A percentile compares a stretch with the other conserved stretches of the same genome.
These are phyloP conservation scores for Russula ochroleuca DNA, from an alignment of 768 basidiomycete species.

Conservation along the genomic window DNA sequence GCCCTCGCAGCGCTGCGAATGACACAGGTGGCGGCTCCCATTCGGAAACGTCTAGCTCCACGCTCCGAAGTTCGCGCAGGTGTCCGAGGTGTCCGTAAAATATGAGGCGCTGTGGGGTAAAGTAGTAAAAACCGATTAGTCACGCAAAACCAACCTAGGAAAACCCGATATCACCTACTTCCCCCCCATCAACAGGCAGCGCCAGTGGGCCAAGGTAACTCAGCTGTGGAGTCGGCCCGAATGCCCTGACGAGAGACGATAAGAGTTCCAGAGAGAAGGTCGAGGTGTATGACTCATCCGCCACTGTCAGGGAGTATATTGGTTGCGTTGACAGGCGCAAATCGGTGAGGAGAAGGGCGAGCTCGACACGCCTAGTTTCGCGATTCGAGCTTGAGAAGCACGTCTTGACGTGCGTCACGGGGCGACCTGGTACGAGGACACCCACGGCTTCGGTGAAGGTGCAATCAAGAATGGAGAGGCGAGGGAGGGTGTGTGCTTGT, in stretches of 20 bases:
- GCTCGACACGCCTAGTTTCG: constrained; percentile 50
- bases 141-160: neutral
- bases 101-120: constrained; percentile 47
- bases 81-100: constrained; percentile 59
- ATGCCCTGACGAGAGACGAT: constrained; percentile 37
- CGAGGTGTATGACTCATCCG: constrained; percentile 55
- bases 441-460: constrained; percentile 63
- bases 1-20: constrained; percentile 50
- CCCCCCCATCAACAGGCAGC: constrained; percentile 51
- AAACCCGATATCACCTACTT: constrained; percentile 38
- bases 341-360: constrained; percentile 45
- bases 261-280: constrained; percentile 53
- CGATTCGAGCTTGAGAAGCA: constrained; percentile 56
- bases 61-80: constrained; percentile 46
- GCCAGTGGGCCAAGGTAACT: constrained; percentile 62
- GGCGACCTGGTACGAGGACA: constrained; percentile 52
- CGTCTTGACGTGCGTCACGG: constrained; percentile 60
- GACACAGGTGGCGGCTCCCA: constrained; percentile 58
- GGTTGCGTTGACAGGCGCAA: constrained; percentile 43
- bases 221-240: constrained; percentile 36
- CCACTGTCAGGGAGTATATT: constrained; percentile 55
- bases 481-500: constrained; percentile 40
- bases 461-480: constrained; percentile 55
- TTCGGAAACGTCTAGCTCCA: constrained; percentile 61
- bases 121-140: constrained; percentile 1